These are phyloP conservation scores for Corrigiola litoralis DNA, from an alignment of 179 eudicot species.

Conservation along the genomic window DNA sequence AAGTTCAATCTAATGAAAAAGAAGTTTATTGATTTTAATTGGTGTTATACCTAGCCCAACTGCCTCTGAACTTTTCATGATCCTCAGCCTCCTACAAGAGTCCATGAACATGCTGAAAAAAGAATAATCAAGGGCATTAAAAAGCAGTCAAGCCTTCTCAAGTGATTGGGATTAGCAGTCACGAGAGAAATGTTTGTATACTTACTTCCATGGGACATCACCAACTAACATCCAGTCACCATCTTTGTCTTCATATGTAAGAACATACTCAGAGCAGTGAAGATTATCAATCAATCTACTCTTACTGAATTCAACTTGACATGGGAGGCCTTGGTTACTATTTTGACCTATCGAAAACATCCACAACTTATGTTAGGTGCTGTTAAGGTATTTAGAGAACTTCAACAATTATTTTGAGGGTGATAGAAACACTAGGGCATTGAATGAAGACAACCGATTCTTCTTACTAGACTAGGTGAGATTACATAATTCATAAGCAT, in stretches of 20 bases:
- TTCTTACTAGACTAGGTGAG: no score
- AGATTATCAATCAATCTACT: slow-evolving; percentile 27
- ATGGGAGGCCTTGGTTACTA: slow-evolving; percentile 19
- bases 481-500: no score
- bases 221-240: slow-evolving; percentile 36
- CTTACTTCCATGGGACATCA: slow-evolving; percentile 36
- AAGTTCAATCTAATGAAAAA: background rate
- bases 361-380: background rate
- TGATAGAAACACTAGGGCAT: no score
- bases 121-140: background rate
- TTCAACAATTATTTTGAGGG: background rate
- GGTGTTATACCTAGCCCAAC: slow-evolving; percentile 31
- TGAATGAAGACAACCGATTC: no score
- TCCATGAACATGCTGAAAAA: slow-evolving; percentile 37
- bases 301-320: slow-evolving; percentile 20
- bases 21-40: background rate
- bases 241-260: slow-evolving; percentile 31
- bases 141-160: background rate
- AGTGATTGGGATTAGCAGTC: background rate
- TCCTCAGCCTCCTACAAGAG: slow-evolving; percentile 41
- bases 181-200: background rate
- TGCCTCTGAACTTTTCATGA: slow-evolving; percentile 46
- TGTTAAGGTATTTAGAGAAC: background rate
- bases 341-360: slow-evolving; percentile 20
- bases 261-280: slow-evolving; percentile 32